These are phyloP conservation scores for Puccinia hordei DNA, from an alignment of 1,284 basidiomycete species.

Conservation along the genomic window DNA sequence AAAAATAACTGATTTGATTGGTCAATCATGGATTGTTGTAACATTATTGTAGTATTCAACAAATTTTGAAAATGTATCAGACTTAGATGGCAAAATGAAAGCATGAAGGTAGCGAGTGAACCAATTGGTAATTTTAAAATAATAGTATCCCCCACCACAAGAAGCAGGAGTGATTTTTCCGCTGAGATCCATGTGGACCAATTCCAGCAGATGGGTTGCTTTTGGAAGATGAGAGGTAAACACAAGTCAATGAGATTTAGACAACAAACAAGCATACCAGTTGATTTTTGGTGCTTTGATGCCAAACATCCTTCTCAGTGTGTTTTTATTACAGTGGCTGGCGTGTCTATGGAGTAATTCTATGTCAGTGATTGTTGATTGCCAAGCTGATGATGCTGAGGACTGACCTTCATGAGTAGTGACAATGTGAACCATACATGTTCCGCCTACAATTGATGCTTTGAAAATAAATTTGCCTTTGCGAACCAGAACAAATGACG, in stretches of 20 bases:
- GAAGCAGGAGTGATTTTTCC: too few relatives aligned
- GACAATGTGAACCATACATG: not conserved
- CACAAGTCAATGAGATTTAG: constrained; percentile 11
- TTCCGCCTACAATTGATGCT: not conserved
- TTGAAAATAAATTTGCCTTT: not conserved
- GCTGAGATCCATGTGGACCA: too few relatives aligned
- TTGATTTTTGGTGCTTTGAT: not conserved
- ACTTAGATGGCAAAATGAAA: too few relatives aligned
- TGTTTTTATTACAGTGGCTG: not conserved
- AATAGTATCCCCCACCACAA: too few relatives aligned
- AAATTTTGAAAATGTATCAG: too few relatives aligned
- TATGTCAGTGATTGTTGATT: not conserved
- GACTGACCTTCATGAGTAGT: not conserved
- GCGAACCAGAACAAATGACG: not conserved
- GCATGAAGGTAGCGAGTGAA: too few relatives aligned
- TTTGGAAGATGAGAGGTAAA: not conserved
- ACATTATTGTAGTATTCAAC: too few relatives aligned
- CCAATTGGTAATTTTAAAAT: too few relatives aligned
- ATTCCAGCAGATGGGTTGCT: not conserved
- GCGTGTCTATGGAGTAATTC: not conserved
- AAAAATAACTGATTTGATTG: too few relatives aligned
- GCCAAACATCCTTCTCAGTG: not conserved
- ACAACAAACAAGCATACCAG: not conserved
- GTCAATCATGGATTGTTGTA: too few relatives aligned
- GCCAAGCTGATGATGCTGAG: not conserved